Evolutionary conservation across 116 monocot genomes (phyloP).

Genomic region (Papilionanthe hybrid): DNA sequence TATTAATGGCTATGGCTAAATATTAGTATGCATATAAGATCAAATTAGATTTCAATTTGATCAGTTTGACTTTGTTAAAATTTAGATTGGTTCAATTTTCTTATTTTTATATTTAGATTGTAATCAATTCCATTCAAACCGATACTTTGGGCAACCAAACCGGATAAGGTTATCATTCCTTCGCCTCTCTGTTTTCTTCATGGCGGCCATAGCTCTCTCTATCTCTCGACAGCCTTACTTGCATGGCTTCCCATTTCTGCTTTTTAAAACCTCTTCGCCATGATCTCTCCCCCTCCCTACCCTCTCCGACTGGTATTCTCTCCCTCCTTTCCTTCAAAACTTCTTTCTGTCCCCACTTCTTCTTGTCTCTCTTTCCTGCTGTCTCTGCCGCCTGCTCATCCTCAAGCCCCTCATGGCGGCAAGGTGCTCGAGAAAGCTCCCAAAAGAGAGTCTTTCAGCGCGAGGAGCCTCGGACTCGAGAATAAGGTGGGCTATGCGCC

Average conservation of each 20-base stretch:
- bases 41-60: too few species aligned
- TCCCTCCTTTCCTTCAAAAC: not conserved
- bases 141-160: too few species aligned
- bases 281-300: not conserved
- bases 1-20: too few species aligned
- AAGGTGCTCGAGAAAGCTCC: constrained; percentile 27
- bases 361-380: not conserved
- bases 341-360: not conserved
- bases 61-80: too few species aligned
- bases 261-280: not conserved
- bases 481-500: not conserved
- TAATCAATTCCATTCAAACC: too few species aligned
- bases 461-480: not conserved
- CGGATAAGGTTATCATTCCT: not conserved
- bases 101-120: too few species aligned
- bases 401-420: constrained; percentile 15
- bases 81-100: too few species aligned
- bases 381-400: not conserved
- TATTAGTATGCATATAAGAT: too few species aligned
- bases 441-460: constrained; percentile 14
- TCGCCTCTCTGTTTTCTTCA: not conserved
- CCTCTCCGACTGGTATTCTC: not conserved
- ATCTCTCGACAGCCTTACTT: not conserved
- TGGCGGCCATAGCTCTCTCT: not conserved
- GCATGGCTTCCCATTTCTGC: not conserved